Evolutionary conservation across 257 asterid genomes (phyloP).

Genomic region (Solanum clarkiae): DNA sequence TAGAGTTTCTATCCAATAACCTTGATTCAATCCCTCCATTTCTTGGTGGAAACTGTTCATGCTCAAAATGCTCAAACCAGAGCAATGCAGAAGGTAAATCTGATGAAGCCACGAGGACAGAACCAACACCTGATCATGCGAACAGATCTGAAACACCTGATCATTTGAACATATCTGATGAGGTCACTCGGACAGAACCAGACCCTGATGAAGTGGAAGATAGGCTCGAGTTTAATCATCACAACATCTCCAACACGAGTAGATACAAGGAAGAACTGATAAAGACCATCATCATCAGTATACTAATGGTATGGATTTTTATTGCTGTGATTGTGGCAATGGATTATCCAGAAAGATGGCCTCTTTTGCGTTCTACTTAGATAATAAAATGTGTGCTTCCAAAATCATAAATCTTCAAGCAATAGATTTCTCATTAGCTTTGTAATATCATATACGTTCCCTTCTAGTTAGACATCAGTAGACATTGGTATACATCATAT

Average conservation of each 20-base stretch:
- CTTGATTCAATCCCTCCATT: constrained; percentile 15
- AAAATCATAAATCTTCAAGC: neutral
- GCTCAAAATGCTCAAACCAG: constrained; percentile 12
- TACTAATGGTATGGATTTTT: constrained; percentile 9
- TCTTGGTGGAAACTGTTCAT: constrained; percentile 28
- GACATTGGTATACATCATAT: neutral
- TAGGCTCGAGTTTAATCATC: neutral
- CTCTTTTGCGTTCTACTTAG: neutral
- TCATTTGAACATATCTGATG: neutral
- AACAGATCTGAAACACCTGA: neutral
- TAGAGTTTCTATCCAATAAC: constrained; percentile 7
- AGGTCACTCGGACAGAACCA: neutral
- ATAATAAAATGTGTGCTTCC: neutral
- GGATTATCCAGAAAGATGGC: neutral
- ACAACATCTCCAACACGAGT: neutral
- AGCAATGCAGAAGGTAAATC: neutral
- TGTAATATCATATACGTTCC: neutral
- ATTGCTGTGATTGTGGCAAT: neutral
- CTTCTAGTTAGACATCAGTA: neutral
- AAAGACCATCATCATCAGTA: neutral
- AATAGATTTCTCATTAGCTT: neutral
- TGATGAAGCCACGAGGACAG: neutral
- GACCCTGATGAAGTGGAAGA: neutral
- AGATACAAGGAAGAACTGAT: neutral
- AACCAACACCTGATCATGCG: neutral